Conservation (phyloP, 768 basidiomycete species). For the Suillus cothurnatus region DNA sequence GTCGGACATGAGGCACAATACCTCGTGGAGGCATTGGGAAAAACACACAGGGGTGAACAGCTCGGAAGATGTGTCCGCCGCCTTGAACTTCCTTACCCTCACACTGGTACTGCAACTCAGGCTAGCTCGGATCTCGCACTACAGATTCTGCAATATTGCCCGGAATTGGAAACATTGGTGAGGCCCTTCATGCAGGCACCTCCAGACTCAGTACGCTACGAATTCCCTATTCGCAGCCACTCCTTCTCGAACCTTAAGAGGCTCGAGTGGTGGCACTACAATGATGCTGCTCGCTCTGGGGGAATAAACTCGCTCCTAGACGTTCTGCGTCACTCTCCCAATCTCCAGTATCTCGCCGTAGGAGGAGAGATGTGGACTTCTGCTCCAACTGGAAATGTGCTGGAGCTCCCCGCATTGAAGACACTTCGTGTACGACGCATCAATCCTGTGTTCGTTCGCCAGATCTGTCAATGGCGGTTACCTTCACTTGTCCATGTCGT, state of each 20-base stretch:
- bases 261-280: conserved; percentile 70
- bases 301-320: conserved; percentile 63
- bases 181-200: conserved; percentile 39
- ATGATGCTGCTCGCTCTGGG: conserved; percentile 57
- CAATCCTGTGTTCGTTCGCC: conserved; percentile 52
- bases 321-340: conserved; percentile 55
- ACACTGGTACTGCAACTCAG: conserved; percentile 44
- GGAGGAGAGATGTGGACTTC: conserved; percentile 44
- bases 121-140: conserved; percentile 38
- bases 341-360: conserved; percentile 58
- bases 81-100: conserved; percentile 58
- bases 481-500: conserved; percentile 56
- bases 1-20: conserved; percentile 35
- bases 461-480: conserved; percentile 51
- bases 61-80: conserved; percentile 50
- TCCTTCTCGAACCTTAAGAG: conserved; percentile 54
- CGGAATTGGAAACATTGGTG: conserved; percentile 55
- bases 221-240: conserved; percentile 52
- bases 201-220: conserved; percentile 43
- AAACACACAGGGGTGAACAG: conserved; percentile 11
- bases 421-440: conserved; percentile 55
- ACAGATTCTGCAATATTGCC: conserved; percentile 51
- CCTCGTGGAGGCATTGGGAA: conserved; percentile 37
- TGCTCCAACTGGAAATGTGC: conserved; percentile 19
- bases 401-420: conserved; percentile 48